Evolutionary conservation across 352 stramenopile genomes (phyloP).

Genomic region (Pythium folliculosum): DNA sequence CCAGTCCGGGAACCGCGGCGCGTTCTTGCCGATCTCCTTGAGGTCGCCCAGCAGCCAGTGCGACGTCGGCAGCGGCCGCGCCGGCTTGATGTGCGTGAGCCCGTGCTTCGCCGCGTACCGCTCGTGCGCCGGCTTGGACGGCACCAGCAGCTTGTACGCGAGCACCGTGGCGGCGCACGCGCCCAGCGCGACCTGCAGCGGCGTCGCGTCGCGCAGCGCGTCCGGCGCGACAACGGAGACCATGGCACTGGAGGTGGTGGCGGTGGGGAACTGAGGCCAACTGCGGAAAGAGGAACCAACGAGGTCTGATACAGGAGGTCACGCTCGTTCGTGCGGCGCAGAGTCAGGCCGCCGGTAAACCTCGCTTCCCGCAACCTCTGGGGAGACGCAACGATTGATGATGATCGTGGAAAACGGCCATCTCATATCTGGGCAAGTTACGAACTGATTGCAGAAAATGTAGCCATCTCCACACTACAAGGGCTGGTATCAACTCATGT

Average conservation of each 20-base stretch:
- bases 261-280: background rate
- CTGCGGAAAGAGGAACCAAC: too few relatives aligned
- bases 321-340: background rate
- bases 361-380: background rate
- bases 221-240: background rate
- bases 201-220: background rate
- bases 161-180: conserved; percentile 5
- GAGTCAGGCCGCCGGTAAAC: background rate
- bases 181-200: conserved; percentile 7
- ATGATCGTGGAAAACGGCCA: background rate
- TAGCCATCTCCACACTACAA: background rate
- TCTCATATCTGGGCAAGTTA: background rate
- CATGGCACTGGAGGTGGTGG: background rate
- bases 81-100: conserved; percentile 10
- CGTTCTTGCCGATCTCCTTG: conserved; percentile 10
- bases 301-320: background rate
- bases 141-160: conserved; percentile 22
- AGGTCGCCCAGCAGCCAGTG: conserved; percentile 11
- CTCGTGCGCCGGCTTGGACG: conserved; percentile 8
- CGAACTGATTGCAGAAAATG: background rate
- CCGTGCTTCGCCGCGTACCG: conserved; percentile 10
- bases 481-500: too few relatives aligned
- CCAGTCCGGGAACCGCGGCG: conserved; percentile 24
- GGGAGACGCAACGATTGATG: background rate
- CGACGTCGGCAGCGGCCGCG: conserved; percentile 4